These are phyloP conservation scores for Bryoglossum gracile DNA, from an alignment of 495 filamentous ascomycete genomes.

Conservation along the genomic window DNA sequence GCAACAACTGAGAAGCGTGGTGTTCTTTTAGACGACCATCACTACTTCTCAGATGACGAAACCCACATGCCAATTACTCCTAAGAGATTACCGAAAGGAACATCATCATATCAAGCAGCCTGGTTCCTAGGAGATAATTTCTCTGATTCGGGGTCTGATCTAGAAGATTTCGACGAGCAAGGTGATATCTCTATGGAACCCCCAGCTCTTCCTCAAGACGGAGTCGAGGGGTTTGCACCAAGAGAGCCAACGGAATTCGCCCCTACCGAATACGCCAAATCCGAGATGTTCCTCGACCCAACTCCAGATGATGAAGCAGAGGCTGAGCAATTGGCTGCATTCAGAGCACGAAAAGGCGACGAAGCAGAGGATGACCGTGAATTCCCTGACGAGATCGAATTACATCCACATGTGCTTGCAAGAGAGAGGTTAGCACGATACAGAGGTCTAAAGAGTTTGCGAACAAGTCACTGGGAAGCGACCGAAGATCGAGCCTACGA, in stretches of 20 bases:
- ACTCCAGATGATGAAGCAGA: constrained; percentile 76
- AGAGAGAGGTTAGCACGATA: constrained; percentile 79
- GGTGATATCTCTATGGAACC: constrained; percentile 42
- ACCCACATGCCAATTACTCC: constrained; percentile 51
- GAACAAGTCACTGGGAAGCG: constrained; percentile 79
- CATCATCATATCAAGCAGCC: constrained; percentile 85
- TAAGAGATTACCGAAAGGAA: constrained; percentile 79
- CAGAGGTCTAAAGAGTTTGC: constrained; percentile 81
- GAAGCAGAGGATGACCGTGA: constrained; percentile 86
- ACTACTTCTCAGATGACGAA: constrained; percentile 94
- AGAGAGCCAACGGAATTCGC: constrained; percentile 69
- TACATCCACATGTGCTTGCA: constrained; percentile 80
- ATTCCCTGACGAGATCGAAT: constrained; percentile 95
- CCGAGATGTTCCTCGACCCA: constrained; percentile 84
- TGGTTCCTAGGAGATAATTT: constrained; percentile 81
- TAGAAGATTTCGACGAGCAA: constrained; percentile 57
- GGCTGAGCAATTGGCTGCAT: constrained; percentile 67
- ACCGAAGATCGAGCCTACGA: constrained; percentile 77
- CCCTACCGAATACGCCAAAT: constrained; percentile 79
- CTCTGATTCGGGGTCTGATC: constrained; percentile 74
- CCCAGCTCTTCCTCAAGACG: constrained; percentile 58
- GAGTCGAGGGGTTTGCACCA: constrained; percentile 62
- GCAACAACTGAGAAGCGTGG: constrained; percentile 55
- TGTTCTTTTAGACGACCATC: constrained; percentile 90
- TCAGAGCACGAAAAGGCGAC: constrained; percentile 62